Conservation (phyloP, 768 basidiomycete genomes). For the Psilocybe sp. region DNA sequence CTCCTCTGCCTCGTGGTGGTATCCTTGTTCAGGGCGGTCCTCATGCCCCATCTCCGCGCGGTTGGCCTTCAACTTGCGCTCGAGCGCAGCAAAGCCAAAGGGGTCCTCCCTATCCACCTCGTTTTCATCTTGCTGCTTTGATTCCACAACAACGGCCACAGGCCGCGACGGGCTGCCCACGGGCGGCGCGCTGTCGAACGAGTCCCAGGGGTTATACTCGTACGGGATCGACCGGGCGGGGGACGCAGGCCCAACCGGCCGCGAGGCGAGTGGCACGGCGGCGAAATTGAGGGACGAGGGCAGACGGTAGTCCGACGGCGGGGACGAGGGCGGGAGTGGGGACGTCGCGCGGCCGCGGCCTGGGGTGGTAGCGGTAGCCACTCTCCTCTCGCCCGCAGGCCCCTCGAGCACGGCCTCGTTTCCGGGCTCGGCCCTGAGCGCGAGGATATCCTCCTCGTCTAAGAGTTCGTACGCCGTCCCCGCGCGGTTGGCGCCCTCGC, state of each 20-base stretch:
- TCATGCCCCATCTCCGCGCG: too few species aligned
- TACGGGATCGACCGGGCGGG: constrained; percentile 6
- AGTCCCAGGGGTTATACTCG: constrained; percentile 19
- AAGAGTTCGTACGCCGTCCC: constrained; percentile 15
- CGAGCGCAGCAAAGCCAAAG: constrained; percentile 56
- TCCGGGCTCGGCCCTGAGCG: neutral
- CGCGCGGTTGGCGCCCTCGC: constrained; percentile 22
- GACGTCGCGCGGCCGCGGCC: constrained; percentile 14
- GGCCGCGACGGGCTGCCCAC: constrained; percentile 11
- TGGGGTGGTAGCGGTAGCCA: neutral
- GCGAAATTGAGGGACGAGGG: constrained; percentile 7
- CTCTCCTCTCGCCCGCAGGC: neutral
- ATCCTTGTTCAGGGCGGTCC: too few species aligned
- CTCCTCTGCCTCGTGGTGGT: too few species aligned
- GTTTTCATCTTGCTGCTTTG: too few species aligned
- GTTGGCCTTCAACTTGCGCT: constrained; percentile 45
- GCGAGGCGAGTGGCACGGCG: neutral
- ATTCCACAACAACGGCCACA: constrained; percentile 14
- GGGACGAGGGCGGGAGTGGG: constrained; percentile 34
- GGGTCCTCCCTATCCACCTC: constrained; percentile 37
- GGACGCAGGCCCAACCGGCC: constrained; percentile 3
- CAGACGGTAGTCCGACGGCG: constrained; percentile 19
- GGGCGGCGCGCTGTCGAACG: constrained; percentile 15
- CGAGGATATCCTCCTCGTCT: neutral
- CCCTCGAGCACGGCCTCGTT: constrained; percentile 8